A percentile compares a stretch with the other conserved stretches of the same genome.
Evolutionary conservation across 345 rosid species (phyloP).

Genomic region (Tarenaya hassleriana): DNA sequence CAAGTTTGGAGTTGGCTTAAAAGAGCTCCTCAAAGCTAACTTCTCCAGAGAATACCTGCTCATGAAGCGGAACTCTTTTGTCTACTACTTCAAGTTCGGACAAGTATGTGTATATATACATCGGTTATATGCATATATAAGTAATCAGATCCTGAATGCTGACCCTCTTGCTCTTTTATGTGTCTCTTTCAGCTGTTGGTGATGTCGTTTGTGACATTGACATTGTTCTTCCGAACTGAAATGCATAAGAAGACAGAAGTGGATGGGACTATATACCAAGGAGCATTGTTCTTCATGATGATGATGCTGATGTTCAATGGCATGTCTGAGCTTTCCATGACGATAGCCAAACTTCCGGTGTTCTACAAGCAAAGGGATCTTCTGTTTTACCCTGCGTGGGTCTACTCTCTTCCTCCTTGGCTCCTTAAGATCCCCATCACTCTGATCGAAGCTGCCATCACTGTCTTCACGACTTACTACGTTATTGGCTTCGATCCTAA

Average conservation of each 20-base stretch:
- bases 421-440: constrained; percentile 67
- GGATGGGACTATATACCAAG: constrained; percentile 49
- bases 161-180: no score
- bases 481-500: constrained; percentile 69
- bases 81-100: constrained; percentile 53
- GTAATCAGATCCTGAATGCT: neutral
- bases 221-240: constrained; percentile 55
- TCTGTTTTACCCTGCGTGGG: constrained; percentile 75
- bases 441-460: constrained; percentile 51
- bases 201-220: constrained; percentile 32
- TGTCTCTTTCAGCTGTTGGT: constrained; percentile 40
- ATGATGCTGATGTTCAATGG: constrained; percentile 57
- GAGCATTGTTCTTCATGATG: constrained; percentile 59
- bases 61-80: constrained; percentile 72
- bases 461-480: constrained; percentile 63
- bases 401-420: constrained; percentile 75
- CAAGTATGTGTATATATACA: constrained; percentile 39
- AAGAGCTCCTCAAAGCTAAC: constrained; percentile 55
- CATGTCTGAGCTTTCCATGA: constrained; percentile 65
- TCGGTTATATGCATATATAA: neutral
- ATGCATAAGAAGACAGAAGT: constrained; percentile 36
- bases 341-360: constrained; percentile 73
- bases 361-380: constrained; percentile 81
- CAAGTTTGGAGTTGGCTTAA: constrained; percentile 49
- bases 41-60: constrained; percentile 57